These are phyloP conservation scores for barrel medic (Medicago truncatula) DNA, from an alignment of 306 rosid species.

Conservation along the genomic window MtrunA17r5.0-ANR NC_053047.1:10815501-10816000, in stretches of 20 bases:
- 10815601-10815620: conserved; percentile 87
- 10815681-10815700: conserved; percentile 9
- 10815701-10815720: not conserved
- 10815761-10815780: not conserved
- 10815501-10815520: conserved; percentile 49
- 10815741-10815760: not conserved
- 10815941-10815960: not conserved
- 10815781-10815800: not conserved
- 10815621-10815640: conserved; percentile 89
- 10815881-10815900: not conserved
- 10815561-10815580: conserved; percentile 81
- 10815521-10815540: conserved; percentile 58
- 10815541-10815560: conserved; percentile 55
- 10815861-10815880: no score
- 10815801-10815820: not conserved
- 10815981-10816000: not conserved
- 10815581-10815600: conserved; percentile 75
- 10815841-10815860: no score
- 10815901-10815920: not conserved
- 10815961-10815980: not conserved
- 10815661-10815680: conserved; percentile 71
- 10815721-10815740: not conserved
- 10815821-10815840: not conserved
- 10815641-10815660: conserved; percentile 74
- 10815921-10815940: not conserved